Evolutionary conservation across 2,329 filamentous ascomycete genomes (phyloP).

Genomic region (Fusarium sp.): DNA sequence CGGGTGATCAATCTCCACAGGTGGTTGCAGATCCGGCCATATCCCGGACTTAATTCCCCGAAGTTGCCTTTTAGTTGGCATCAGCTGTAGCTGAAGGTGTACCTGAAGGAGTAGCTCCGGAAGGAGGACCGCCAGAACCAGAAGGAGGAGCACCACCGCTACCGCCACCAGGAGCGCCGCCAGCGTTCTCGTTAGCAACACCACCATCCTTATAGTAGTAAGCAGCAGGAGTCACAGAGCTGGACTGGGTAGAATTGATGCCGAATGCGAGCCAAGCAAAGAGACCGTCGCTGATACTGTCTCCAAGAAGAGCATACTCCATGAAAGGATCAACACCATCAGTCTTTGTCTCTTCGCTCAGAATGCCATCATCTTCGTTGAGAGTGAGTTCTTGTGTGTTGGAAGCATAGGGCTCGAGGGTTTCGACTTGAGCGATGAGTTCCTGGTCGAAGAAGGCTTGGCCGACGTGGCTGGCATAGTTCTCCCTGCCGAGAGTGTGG

Average conservation of each 20-base stretch:
- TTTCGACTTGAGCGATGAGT: conserved; percentile 63
- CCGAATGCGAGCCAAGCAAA: conserved; percentile 67
- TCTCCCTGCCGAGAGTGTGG: conserved; percentile 49
- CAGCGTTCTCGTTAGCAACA: conserved; percentile 36
- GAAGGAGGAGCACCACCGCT: conserved; percentile 14
- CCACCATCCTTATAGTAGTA: conserved; percentile 38
- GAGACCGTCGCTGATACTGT: conserved; percentile 61
- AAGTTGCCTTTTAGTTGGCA: background rate
- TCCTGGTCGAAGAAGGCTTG: conserved; percentile 73
- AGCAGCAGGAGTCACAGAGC: conserved; percentile 28
- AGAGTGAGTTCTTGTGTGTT: conserved; percentile 60
- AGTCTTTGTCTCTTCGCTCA: conserved; percentile 59
- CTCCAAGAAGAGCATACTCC: conserved; percentile 67
- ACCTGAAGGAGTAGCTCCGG: conserved; percentile 1
- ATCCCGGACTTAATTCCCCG: background rate
- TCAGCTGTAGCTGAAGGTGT: background rate
- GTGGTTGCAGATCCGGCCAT: background rate
- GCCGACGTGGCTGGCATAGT: conserved; percentile 67
- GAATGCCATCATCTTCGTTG: conserved; percentile 62
- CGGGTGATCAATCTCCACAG: background rate
- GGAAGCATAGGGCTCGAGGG: conserved; percentile 57
- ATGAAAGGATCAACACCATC: conserved; percentile 67
- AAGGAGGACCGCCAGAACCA: background rate
- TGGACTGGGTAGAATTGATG: conserved; percentile 53
- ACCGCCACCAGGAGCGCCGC: conserved; percentile 18